Percentiles rank a stretch among this genome's conserved stretches.
Conservation (phyloP, 306 rosid genomes). For the Prunus davidiana region DNA sequence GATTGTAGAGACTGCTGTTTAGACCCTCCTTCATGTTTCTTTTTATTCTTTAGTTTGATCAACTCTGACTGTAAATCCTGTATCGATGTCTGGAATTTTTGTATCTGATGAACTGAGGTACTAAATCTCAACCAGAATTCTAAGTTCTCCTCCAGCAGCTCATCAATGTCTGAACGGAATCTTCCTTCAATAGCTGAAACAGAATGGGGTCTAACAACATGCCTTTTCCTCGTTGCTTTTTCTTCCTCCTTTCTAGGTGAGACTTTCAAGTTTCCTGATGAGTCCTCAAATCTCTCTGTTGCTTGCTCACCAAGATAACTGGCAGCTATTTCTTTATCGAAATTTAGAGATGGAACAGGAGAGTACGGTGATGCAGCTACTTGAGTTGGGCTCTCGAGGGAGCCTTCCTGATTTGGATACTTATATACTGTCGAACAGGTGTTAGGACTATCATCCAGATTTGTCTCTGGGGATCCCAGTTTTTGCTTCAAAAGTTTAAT, state of each 20-base stretch:
- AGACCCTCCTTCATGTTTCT: conserved; percentile 19
- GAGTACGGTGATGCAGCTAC: conserved; percentile 27
- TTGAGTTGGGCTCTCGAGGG: conserved; percentile 24
- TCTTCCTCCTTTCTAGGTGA: conserved; percentile 4
- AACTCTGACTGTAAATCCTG: conserved; percentile 64
- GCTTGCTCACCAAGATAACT: conserved; percentile 25
- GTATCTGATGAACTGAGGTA: conserved; percentile 82
- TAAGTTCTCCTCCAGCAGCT: conserved; percentile 64
- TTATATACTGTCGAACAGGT: conserved; percentile 31
- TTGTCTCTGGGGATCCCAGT: conserved; percentile 25
- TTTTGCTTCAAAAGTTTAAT: conserved; percentile 54
- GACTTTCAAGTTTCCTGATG: conserved; percentile 22
- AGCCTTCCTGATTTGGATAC: conserved; percentile 43
- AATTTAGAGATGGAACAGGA: conserved; percentile 25
- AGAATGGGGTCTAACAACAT: conserved; percentile 13
- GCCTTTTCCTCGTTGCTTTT: conserved; percentile 19
- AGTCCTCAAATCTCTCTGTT: conserved; percentile 9
- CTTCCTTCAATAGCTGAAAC: conserved; percentile 54
- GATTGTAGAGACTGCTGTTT: conserved; percentile 37
- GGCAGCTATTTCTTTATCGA: conserved; percentile 13
- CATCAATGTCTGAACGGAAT: conserved; percentile 60
- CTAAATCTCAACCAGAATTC: conserved; percentile 93
- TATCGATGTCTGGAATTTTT: conserved; percentile 61
- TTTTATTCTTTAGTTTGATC: conserved; percentile 28
- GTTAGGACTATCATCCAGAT: conserved; percentile 36